phyloP scores from a whole-genome alignment of 2,329 filamentous ascomycete species.

The Didymella glomerata region DNA sequence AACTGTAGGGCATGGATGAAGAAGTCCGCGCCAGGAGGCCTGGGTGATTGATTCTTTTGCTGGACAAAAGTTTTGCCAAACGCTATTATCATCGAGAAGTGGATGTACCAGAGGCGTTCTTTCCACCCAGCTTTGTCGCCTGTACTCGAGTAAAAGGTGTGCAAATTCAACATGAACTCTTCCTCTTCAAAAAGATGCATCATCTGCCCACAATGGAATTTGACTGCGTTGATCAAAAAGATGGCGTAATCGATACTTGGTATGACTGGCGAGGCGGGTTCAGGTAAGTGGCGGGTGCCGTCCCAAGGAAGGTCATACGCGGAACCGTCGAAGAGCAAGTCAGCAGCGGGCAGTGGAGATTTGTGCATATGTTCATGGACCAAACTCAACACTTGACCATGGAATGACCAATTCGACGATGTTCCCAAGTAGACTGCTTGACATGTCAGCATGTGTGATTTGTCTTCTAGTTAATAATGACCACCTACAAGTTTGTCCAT shows the following conservation, averaged over 20 bases:
- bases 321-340: slow-evolving; percentile 60
- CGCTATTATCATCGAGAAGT: slow-evolving; percentile 63
- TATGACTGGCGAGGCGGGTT: slow-evolving; percentile 51
- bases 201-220: slow-evolving; percentile 64
- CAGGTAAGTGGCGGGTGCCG: slow-evolving; percentile 46
- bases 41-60: slow-evolving; percentile 37
- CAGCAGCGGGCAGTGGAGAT: slow-evolving; percentile 54
- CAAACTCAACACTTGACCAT: slow-evolving; percentile 59
- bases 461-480: background rate
- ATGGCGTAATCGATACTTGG: slow-evolving; percentile 62
- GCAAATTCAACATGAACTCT: slow-evolving; percentile 58
- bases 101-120: slow-evolving; percentile 60
- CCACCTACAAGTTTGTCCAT: slow-evolving; percentile 31
- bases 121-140: slow-evolving; percentile 37
- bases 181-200: slow-evolving; percentile 65
- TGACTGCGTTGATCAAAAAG: slow-evolving; percentile 64
- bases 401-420: slow-evolving; percentile 66
- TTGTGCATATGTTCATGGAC: slow-evolving; percentile 59
- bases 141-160: slow-evolving; percentile 53
- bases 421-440: slow-evolving; percentile 61
- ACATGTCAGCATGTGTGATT: slow-evolving; percentile 3
- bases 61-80: slow-evolving; percentile 64
- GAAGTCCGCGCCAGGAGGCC: slow-evolving; percentile 64
- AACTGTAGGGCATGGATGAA: slow-evolving; percentile 68
- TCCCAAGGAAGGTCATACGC: slow-evolving; percentile 64